phyloP scores from a whole-genome alignment of 306 rosid species.

The Lathyrus oleraceus region DNA sequence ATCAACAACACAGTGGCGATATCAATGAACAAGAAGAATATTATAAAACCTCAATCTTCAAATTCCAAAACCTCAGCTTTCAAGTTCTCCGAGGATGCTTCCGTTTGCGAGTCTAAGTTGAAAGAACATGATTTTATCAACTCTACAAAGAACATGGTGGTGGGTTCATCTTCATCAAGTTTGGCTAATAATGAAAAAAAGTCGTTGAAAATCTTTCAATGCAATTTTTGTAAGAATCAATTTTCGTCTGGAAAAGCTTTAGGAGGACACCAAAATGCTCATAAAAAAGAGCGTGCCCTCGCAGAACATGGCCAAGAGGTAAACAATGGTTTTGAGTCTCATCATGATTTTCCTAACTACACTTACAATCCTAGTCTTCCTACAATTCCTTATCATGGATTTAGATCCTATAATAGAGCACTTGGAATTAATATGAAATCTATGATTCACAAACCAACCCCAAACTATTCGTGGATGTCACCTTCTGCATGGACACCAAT shows the following conservation, averaged over 20 bases:
- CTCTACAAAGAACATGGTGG: not conserved
- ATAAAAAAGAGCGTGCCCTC: slow-evolving; percentile 38
- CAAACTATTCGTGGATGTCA: slow-evolving; percentile 28
- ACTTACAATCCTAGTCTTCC: slow-evolving; percentile 30
- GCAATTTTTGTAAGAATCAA: not conserved
- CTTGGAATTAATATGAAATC: slow-evolving; percentile 63
- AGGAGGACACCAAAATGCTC: not conserved
- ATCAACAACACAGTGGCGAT: not conserved
- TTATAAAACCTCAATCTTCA: not conserved
- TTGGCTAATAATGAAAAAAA: slow-evolving; percentile 11
- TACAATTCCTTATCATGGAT: slow-evolving; percentile 7
- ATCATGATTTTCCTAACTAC: slow-evolving; percentile 36
- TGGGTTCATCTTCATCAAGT: slow-evolving; percentile 10
- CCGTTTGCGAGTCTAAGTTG: not conserved
- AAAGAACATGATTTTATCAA: slow-evolving; percentile 41
- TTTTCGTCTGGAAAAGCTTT: not conserved
- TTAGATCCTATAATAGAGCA: slow-evolving; percentile 35
- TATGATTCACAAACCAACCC: slow-evolving; percentile 58
- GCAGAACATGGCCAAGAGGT: slow-evolving; percentile 63
- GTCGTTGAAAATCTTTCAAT: slow-evolving; percentile 38
- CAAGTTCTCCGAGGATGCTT: slow-evolving; percentile 26
- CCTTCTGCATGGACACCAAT: not conserved
- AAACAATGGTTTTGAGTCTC: slow-evolving; percentile 30
- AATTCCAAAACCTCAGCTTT: too few species aligned
- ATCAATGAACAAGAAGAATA: not conserved